Percentiles rank a stretch among this genome's conserved stretches.
These are phyloP conservation scores for Vachellia pachyceras DNA, from an alignment of 306 rosid species.

Conservation along the genomic window DNA sequence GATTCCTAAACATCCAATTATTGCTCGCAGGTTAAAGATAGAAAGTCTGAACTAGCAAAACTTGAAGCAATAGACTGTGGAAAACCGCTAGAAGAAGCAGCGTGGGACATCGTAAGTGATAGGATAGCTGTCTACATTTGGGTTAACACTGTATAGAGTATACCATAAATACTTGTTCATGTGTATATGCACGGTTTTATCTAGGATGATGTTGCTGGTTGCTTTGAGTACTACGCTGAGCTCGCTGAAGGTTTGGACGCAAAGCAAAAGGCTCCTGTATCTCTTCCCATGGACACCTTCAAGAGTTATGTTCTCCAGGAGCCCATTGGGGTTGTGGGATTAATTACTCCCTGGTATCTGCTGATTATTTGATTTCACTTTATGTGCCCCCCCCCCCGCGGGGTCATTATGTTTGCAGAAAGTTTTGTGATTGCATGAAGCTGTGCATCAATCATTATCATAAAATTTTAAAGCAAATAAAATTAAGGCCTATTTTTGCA, in stretches of 20 bases:
- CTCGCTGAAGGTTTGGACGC: conserved; percentile 93
- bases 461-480: not conserved
- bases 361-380: conserved; percentile 14
- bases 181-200: conserved; percentile 20
- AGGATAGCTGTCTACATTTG: not conserved
- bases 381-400: not conserved
- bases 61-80: conserved; percentile 84
- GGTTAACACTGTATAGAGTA: not conserved
- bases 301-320: conserved; percentile 76
- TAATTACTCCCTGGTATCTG: conserved; percentile 91
- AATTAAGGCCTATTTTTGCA: not conserved
- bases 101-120: conserved; percentile 79
- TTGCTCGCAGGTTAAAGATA: conserved; percentile 63
- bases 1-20: not conserved
- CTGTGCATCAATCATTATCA: not conserved
- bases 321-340: conserved; percentile 78
- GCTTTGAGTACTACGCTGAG: conserved; percentile 94
- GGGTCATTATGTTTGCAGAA: not conserved
- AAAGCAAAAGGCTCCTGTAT: conserved; percentile 74
- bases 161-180: conserved; percentile 10
- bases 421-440: conserved; percentile 10
- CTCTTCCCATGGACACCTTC: conserved; percentile 90
- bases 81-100: conserved; percentile 92
- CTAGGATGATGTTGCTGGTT: conserved; percentile 98
- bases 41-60: conserved; percentile 63